These are phyloP conservation scores for Fusarium pininemorale DNA, from an alignment of 2,329 filamentous ascomycete species.

Conservation along the genomic window DNA sequence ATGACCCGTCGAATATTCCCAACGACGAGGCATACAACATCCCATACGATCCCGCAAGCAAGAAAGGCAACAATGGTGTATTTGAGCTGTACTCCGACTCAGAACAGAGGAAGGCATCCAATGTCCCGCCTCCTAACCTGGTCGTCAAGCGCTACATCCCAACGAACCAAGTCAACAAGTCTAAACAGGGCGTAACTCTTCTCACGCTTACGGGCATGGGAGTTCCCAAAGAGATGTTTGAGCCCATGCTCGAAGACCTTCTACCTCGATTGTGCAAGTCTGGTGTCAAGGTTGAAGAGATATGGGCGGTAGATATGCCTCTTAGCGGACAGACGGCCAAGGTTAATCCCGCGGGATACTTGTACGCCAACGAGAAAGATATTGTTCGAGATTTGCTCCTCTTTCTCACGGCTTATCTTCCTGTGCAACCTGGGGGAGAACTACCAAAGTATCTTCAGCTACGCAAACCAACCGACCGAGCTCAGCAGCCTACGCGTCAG, in stretches of 20 bases:
- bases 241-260: background rate
- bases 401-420: background rate
- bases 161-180: too few species aligned
- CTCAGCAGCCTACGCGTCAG: background rate
- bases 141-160: background rate
- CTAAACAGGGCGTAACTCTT: background rate
- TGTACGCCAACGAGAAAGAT: background rate
- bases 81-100: background rate
- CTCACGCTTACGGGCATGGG: background rate
- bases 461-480: background rate
- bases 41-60: background rate
- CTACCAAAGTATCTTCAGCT: background rate
- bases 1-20: background rate
- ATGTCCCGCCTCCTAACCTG: background rate
- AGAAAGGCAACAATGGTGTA: fast-evolving
- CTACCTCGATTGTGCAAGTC: background rate
- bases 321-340: background rate
- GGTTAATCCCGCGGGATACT: background rate
- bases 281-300: background rate
- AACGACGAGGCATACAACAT: background rate
- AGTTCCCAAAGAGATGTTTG: background rate
- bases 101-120: fast-evolving
- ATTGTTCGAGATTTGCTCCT: background rate
- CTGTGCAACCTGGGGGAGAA: background rate
- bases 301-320: background rate